These are phyloP conservation scores for Syzygium aromaticum DNA, from an alignment of 345 rosid species.

Conservation along the genomic window DNA sequence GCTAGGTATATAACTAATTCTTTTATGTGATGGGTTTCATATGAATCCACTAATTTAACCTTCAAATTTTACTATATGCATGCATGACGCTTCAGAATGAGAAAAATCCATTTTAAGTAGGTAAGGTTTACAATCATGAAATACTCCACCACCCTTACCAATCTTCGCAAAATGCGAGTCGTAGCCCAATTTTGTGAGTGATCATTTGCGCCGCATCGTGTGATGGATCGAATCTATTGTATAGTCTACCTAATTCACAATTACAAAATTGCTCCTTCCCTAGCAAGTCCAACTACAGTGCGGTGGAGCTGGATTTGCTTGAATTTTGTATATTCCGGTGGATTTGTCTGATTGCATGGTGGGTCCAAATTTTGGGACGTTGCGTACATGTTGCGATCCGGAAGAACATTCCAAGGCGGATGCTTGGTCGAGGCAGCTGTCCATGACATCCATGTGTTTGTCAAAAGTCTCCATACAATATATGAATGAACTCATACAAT, in stretches of 20 bases:
- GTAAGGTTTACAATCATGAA: neutral
- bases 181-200: neutral
- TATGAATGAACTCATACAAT: neutral
- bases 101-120: neutral
- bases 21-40: neutral
- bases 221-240: neutral
- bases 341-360: neutral
- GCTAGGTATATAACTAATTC: neutral
- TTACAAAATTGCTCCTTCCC: neutral
- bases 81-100: neutral
- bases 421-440: neutral
- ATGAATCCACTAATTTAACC: neutral
- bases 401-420: neutral
- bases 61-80: neutral
- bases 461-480: neutral
- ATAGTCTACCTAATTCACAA: neutral
- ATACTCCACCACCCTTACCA: neutral
- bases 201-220: neutral
- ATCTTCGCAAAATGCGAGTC: neutral
- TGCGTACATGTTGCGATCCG: neutral
- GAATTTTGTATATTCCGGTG: neutral
- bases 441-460: neutral
- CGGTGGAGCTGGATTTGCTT: neutral
- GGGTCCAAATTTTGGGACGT: neutral
- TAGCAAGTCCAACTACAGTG: no score